Evolutionary conservation across 1,284 basidiomycete genomes (phyloP), one percentile per base, ranked within the genome.

Genomic region (Malassezia furfur): DNA sequence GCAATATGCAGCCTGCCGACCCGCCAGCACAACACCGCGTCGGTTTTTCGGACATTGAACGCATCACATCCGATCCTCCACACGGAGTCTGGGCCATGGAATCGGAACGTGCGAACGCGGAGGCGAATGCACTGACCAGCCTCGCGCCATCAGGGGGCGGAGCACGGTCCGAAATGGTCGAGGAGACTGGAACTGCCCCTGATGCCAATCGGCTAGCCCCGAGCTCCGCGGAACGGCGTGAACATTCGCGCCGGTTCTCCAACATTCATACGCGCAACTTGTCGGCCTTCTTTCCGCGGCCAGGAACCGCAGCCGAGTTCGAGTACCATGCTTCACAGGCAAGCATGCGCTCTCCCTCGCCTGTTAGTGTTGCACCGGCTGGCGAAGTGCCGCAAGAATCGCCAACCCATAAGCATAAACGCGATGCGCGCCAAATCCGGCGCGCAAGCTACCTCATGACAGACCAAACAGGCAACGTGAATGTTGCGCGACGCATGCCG

Each of bases 201-300:
- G 25, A 28, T 28, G 7, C 25, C 25, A 28, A 43, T 14, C 40
- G 14, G 5, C 46, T 59, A 12, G 40, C 3, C 2, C 40, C 40
- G 14, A 30, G 30, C 21, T 43, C 44, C 12, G 66, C 69, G 1
- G 68, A 72, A 43, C 55, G 63, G 30, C 61, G 70, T 9, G 70
- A 72, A 43, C 70, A 73, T 40, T 72, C 69, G 22, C 63, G 70
- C 37, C 44, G 52, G 21, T 65, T 69, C 45, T 70, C 68, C n/a
- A 39, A 54, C 10, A 59, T 70, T 2, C 70, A 73, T 53, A 50
- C 59, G 19, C 63, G 70, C 46, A 73, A 73, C 44, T 57, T 73
- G 9, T 66, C 63, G 46, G 70, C 69, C 46, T 73, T 72, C 58
- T 73, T 73, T 55, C 70, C 70, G 14, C 60, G 59, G 4, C 70